Evolutionary conservation across 2,329 filamentous ascomycete genomes (phyloP), one percentile per base, ranked within the genome.

Genomic region (Ceratocystis lukuohia): DNA sequence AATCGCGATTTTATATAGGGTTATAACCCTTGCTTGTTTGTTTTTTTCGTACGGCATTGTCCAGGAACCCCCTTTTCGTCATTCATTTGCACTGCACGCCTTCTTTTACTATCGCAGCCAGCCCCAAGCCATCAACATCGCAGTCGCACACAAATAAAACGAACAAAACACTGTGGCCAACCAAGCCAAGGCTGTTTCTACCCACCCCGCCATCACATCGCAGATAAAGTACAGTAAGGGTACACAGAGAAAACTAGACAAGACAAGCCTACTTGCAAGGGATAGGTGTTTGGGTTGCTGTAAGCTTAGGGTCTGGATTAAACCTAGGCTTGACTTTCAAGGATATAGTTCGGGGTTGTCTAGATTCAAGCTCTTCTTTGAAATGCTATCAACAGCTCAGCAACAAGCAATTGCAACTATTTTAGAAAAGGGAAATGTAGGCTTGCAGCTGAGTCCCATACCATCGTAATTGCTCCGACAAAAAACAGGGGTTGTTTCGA

Each of bases 211-310:
- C 56, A 59, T 59, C 28, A 20, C 28, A 59, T 59, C 56, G 17
- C 56, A 59, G 56, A 59, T 59, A 37, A 59, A 59, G 56, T 59
- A 59, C 56, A 33, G 12, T 25, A n/a, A 37, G 28, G 30, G 28
- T 59, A 59, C 25, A 59, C 28, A 37, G 37, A 33, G 3, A 56
- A 56, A 15, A 56, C 20, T 25, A 28, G 3, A 56, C 7, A n/a
- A 59, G 56, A n/a, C 30, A 59, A 6, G 22, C 56, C 25, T 59
- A 22, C n/a, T 10, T 48, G 48, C 48, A 53, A 28, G 48, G 20
- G 48, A 53, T 12, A 22, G 48, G 3, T 41, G 3, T 15, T 22
- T 50, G 46, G 48, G 5, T 3, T 53, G 22, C n/a, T 12, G 8
- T 5, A 28, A 28, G 20, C 48, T 53, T 53, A 53, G 48, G 48